These are phyloP conservation scores for Barnettozyma californica DNA, from an alignment of 805 yeast genomes.

Conservation along the genomic window DNA sequence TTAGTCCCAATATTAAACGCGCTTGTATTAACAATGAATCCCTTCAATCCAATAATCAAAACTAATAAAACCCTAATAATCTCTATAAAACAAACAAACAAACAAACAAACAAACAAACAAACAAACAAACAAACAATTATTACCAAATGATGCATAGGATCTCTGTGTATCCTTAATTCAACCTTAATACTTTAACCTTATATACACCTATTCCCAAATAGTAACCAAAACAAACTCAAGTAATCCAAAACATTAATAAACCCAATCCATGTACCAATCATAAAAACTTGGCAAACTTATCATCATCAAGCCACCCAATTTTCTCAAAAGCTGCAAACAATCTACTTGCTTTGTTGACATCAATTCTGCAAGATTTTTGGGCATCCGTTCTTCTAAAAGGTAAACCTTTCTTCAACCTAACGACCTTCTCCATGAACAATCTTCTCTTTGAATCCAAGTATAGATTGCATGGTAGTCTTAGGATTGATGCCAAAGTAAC, in stretches of 20 bases:
- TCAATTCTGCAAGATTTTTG: conserved; percentile 97
- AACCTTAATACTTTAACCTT: not conserved
- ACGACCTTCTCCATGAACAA: conserved; percentile 84
- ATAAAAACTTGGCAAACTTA: conserved; percentile 49
- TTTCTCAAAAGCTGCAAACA: conserved; percentile 89
- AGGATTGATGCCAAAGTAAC: conserved; percentile 78
- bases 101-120: not conserved
- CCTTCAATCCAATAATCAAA: not conserved
- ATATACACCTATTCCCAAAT: not conserved
- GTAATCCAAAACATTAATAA: conserved; percentile 8
- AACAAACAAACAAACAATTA: not conserved
- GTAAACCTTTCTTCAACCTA: conserved; percentile 66
- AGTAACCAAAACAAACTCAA: conserved; percentile 20
- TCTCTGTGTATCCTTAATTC: not conserved
- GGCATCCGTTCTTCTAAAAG: conserved; percentile 95
- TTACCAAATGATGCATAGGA: not conserved
- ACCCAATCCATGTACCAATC: conserved; percentile 4
- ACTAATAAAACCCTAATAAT: not conserved
- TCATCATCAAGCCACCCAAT: conserved; percentile 92
- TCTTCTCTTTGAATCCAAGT: conserved; percentile 78
- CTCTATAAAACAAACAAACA: not conserved
- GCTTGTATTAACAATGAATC: not conserved
- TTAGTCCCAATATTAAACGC: not conserved
- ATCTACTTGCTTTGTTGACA: conserved; percentile 90
- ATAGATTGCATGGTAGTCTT: conserved; percentile 81